phyloP scores from a whole-genome alignment of 2,329 filamentous ascomycete genomes.

The Diaporthe sp. region DNA sequence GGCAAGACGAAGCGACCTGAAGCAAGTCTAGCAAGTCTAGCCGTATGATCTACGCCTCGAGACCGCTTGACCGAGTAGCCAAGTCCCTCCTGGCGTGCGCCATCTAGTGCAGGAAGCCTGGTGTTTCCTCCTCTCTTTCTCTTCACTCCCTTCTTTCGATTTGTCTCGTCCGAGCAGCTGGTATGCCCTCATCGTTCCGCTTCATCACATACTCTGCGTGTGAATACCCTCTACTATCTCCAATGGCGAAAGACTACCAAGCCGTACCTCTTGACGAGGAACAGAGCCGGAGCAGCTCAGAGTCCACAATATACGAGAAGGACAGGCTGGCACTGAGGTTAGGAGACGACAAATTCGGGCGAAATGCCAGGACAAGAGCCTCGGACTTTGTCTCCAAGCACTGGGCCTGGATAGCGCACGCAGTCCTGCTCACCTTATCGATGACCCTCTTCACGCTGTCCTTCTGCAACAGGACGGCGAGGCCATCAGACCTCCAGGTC shows the following conservation, averaged over 20 bases:
- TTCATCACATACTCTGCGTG: conserved; percentile 36
- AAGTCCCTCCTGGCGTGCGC: background rate
- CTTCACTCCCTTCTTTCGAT: background rate
- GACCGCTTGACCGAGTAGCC: background rate
- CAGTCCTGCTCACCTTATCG: conserved; percentile 56
- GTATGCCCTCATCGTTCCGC: conserved; percentile 33
- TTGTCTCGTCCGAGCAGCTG: conserved; percentile 40
- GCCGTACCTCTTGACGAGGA: conserved; percentile 55
- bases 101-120: conserved; percentile 5
- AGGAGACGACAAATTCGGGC: conserved; percentile 30
- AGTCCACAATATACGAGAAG: conserved; percentile 44
- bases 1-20: conserved; percentile 8
- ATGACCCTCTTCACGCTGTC: conserved; percentile 57
- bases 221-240: conserved; percentile 35
- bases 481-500: conserved; percentile 51
- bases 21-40: conserved; percentile 17
- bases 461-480: conserved; percentile 54
- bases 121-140: conserved; percentile 1
- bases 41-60: conserved; percentile 13
- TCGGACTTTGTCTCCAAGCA: conserved; percentile 43
- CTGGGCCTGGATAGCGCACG: conserved; percentile 58
- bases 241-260: conserved; percentile 54
- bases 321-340: conserved; percentile 35
- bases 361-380: conserved; percentile 34
- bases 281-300: conserved; percentile 45